Evolutionary conservation across 176 grass and related monocot genomes (phyloP), one percentile per base, ranked within the genome.

Genomic region (Hordeum marinum): DNA sequence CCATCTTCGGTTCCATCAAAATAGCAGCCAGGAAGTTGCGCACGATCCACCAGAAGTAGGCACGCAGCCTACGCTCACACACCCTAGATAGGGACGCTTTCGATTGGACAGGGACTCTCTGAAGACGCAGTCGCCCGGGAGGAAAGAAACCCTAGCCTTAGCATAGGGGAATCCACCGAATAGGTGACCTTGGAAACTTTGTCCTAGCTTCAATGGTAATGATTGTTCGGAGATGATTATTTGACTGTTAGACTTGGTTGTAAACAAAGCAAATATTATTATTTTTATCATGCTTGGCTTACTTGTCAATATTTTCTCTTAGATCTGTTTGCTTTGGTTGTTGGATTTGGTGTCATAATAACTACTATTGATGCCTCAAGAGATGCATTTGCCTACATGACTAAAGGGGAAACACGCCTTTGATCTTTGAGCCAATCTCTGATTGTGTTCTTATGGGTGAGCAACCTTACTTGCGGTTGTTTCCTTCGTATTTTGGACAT

Each of bases 241-340:
- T 77, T 4, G 9, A 84, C 21, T 59, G 29, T 34, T 66, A 17
- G 21, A 18, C 29, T 18, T 25, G 3, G 32, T 45, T 84, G 40
- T 8, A 45, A 17, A 65, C 8, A 27, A 65, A 71, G 40, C 55
- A 48, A 27, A 31, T 65, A 83, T 60, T 35, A 20, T 66, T 68
- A n/a, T n/a, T 63, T 25, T 24, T 61, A 14, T 60, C 45, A 15
- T 88, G 27, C 72, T 57, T 25, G 11, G 80, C 63, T 83, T 48
- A 64, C 75, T 54, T 79, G 43, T 52, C 9, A 12, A 42, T 84
- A 6, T 76, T 76, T 69, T 71, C n/a, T 25, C 27, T 85, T 65
- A 92, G 90, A 86, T 92, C 6, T 92, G 34, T 80, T 60, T 74
- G 83, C 87, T 79, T 86, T 74, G 37, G 37, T 63, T 68, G 23